phyloP scores from a whole-genome alignment of 768 basidiomycete genomes.

The Collybia sordida region DNA sequence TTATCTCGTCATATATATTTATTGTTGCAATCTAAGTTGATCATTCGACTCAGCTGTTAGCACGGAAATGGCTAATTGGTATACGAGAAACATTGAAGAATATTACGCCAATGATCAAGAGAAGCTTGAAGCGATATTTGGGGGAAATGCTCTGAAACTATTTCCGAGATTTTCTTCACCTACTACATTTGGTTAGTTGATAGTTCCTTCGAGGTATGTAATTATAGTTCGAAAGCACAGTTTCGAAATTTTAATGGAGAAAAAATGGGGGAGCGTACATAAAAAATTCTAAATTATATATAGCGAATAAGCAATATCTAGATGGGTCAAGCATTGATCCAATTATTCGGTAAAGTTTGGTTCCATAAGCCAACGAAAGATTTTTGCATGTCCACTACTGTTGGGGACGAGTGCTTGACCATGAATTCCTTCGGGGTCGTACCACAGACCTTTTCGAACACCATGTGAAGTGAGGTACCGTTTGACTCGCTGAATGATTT shows the following conservation, averaged over 20 bases:
- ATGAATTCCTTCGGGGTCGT: conserved; percentile 61
- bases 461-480: conserved; percentile 78
- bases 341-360: not conserved
- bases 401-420: conserved; percentile 58
- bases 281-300: not conserved
- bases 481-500: conserved; percentile 56
- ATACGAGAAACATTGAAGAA: conserved; percentile 49
- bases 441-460: conserved; percentile 62
- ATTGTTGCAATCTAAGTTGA: not conserved
- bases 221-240: not conserved
- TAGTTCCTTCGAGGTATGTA: not conserved
- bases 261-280: not conserved
- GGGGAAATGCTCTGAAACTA: conserved; percentile 50
- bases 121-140: conserved; percentile 43
- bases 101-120: conserved; percentile 41
- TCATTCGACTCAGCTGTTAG: conserved; percentile 48
- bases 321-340: not conserved
- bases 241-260: not conserved
- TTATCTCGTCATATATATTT: conserved; percentile 5
- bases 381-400: conserved; percentile 50
- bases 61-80: conserved; percentile 58
- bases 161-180: conserved; percentile 47
- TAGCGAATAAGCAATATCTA: not conserved
- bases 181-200: not conserved
- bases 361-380: conserved; percentile 63